phyloP scores from a whole-genome alignment of 2,329 filamentous ascomycete species.

The Periconia sp. region DNA sequence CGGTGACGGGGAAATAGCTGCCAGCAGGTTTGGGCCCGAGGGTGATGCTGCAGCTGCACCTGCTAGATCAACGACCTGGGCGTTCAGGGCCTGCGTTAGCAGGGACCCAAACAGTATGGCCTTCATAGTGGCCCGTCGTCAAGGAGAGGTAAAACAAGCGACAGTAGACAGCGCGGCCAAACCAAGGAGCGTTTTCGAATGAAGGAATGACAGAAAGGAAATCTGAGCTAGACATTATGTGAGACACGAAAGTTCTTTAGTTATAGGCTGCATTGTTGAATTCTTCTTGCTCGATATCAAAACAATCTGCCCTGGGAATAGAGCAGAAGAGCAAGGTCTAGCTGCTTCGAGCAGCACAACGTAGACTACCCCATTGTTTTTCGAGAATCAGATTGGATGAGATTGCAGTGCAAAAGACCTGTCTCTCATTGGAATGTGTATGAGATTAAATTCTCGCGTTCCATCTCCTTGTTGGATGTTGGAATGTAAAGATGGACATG shows the following conservation, averaged over 20 bases:
- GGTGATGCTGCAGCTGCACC: neutral
- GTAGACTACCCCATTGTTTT: no score
- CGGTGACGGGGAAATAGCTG: no score
- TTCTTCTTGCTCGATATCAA: slow-evolving; percentile 22
- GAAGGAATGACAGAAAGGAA: slow-evolving; percentile 30
- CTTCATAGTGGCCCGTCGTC: slow-evolving; percentile 23
- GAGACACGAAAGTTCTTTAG: slow-evolving; percentile 20
- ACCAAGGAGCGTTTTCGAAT: slow-evolving; percentile 16
- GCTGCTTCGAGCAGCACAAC: no score
- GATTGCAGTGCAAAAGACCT: neutral
- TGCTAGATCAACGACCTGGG: slow-evolving; percentile 4
- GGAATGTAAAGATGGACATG: neutral
- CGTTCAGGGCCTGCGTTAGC: slow-evolving; percentile 19
- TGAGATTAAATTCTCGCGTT: neutral
- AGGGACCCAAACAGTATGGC: slow-evolving; percentile 19
- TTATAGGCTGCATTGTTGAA: slow-evolving; percentile 26
- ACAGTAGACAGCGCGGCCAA: slow-evolving; percentile 9
- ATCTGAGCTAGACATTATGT: slow-evolving; percentile 23
- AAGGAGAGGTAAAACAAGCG: slow-evolving; percentile 3
- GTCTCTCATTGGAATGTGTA: neutral
- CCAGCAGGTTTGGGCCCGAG: no score
- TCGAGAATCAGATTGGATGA: no score
- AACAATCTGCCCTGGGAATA: slow-evolving; percentile 17
- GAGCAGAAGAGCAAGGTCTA: neutral
- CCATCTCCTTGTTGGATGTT: neutral